A percentile compares a stretch with the other conserved stretches of the same genome.
phyloP scores from a whole-genome alignment of 1,284 basidiomycete species.

The Ganoderma lingzhi region DNA sequence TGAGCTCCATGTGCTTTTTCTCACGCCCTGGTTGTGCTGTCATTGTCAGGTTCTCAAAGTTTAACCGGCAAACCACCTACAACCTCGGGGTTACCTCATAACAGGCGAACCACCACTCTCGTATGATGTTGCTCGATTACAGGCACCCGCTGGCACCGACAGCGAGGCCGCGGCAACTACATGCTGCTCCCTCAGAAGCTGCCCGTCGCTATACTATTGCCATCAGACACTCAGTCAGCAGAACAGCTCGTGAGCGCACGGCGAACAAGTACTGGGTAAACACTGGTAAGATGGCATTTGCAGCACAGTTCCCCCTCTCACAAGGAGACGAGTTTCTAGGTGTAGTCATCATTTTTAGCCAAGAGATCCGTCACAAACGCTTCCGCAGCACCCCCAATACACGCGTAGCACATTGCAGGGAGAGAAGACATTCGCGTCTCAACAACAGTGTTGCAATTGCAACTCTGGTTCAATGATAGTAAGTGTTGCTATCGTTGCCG shows the following conservation, averaged over 20 bases:
- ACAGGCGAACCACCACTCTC: neutral
- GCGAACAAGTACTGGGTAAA: neutral
- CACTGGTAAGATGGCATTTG: too few species aligned
- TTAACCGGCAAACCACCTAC: neutral
- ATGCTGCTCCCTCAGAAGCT: neutral
- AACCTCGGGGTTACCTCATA: neutral
- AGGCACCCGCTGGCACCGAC: neutral
- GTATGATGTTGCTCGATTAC: neutral
- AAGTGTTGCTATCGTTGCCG: neutral
- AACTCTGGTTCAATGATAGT: too few species aligned
- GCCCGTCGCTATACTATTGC: neutral
- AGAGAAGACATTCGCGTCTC: too few species aligned
- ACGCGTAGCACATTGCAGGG: too few species aligned
- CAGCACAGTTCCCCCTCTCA: too few species aligned
- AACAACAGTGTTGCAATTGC: too few species aligned
- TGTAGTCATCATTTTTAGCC: too few species aligned
- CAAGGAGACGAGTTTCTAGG: too few species aligned
- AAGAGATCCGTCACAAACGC: too few species aligned
- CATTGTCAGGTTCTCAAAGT: neutral
- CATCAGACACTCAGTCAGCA: neutral
- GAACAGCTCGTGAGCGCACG: neutral
- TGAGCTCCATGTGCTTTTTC: neutral
- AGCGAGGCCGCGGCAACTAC: neutral
- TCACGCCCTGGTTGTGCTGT: neutral
- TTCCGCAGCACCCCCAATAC: too few species aligned